Evolutionary conservation across 257 asterid genomes (phyloP), one percentile per base, ranked within the genome.

Genomic region (Plantago ovata): DNA sequence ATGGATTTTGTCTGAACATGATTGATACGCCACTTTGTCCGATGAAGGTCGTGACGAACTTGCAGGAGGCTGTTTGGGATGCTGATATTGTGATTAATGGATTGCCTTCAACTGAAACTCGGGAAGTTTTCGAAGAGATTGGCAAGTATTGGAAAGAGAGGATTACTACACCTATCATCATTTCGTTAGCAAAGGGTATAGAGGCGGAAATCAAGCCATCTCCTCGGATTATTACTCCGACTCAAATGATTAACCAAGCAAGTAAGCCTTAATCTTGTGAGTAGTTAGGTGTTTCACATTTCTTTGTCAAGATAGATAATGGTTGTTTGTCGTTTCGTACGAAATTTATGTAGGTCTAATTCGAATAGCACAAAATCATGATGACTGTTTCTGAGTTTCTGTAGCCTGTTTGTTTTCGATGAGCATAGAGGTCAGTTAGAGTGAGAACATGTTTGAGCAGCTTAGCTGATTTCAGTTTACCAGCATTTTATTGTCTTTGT

Each of bases 21-120:
- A 81, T 89, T 7, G 95, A 89, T 56, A 85, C 97, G 3, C 97
- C 97, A 1, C 84, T 89, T 56, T 89, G 95, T 58, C 97, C 97
- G 0, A 66, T 86, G 78, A 89, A 89, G 71, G 95, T 89, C 28
- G 95, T 89, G 71, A 89, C 94, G 6, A 89, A 89, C 70, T 80
- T 89, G 79, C 97, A 89, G 70, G 97, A 89, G 72, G 97, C 97
- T 21, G 92, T 86, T 65, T 89, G 97, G 97, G 95, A 89, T 65
- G 97, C 94, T 10, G 97, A 89, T 68, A 69, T 89, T 59, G 94
- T 89, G 9, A 74, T 89, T 10, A 89, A 89, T 44, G 97, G 97
- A 28, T 71, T 89, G 81, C 97, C 97, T 43, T 89, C 97, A 13
- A 89, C 95, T 1, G 97, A 89, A 67, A 89, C 95, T 1, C 76